These are phyloP conservation scores for Mollisiaceae sp. DNA, from an alignment of 2,329 filamentous ascomycete genomes.

Conservation along the genomic window DNA sequence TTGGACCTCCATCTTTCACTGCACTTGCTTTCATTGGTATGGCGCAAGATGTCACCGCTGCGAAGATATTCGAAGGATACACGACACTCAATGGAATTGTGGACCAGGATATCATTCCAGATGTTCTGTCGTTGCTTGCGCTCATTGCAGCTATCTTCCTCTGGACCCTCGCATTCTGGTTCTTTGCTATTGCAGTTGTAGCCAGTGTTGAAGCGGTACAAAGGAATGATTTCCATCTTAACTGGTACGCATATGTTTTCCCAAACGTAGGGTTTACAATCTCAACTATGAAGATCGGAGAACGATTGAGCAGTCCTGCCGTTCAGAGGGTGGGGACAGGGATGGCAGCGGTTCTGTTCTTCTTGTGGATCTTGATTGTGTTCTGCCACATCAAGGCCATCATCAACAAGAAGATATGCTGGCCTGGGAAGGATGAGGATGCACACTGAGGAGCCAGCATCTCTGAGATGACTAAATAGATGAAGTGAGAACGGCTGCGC, in stretches of 20 bases:
- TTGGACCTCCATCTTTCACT: constrained; percentile 74
- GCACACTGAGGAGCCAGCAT: constrained; percentile 25
- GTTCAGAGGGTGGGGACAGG: constrained; percentile 47
- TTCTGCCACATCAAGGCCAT: constrained; percentile 39
- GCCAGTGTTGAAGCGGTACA: constrained; percentile 46
- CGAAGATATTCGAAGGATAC: constrained; percentile 35
- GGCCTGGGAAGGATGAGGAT: constrained; percentile 43
- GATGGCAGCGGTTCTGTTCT: constrained; percentile 54
- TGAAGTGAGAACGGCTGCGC: neutral
- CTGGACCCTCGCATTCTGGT: constrained; percentile 66
- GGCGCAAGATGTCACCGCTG: constrained; percentile 39
- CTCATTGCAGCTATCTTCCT: constrained; percentile 58
- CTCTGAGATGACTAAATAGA: neutral
- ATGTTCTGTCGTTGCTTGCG: constrained; percentile 42
- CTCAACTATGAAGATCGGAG: constrained; percentile 59
- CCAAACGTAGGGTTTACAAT: constrained; percentile 64
- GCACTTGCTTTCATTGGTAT: constrained; percentile 73
- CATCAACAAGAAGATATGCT: constrained; percentile 38
- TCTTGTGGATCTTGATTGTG: constrained; percentile 43
- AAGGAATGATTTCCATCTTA: constrained; percentile 60
- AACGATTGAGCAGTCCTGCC: constrained; percentile 49
- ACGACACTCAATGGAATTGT: constrained; percentile 49
- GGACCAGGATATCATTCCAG: constrained; percentile 46
- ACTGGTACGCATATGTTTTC: constrained; percentile 69
- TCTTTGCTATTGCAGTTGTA: constrained; percentile 51